phyloP scores from a whole-genome alignment of 768 basidiomycete genomes.

The Russula sp. region DNA sequence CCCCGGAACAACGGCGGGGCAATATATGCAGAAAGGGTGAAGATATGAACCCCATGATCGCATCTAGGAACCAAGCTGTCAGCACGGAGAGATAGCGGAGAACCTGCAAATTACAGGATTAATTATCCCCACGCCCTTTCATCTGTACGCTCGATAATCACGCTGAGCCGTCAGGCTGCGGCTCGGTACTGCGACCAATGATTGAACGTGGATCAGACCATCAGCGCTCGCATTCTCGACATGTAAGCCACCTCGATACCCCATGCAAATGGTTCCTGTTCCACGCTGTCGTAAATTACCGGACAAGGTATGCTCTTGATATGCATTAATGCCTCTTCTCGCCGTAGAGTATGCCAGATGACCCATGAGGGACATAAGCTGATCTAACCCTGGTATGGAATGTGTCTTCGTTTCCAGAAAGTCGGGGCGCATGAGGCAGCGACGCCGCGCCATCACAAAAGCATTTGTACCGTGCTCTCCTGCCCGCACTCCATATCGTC shows the following conservation, averaged over 20 bases:
- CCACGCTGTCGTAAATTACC: neutral
- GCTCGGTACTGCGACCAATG: neutral
- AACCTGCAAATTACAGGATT: neutral
- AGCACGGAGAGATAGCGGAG: neutral
- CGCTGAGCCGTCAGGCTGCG: neutral
- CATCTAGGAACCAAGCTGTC: neutral
- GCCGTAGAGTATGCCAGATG: neutral
- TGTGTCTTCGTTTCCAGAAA: neutral
- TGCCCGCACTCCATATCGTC: neutral
- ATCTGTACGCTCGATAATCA: neutral
- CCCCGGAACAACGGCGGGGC: neutral
- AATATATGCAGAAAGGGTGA: neutral
- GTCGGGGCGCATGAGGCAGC: neutral
- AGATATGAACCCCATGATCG: neutral
- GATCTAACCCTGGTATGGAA: slow-evolving; percentile 1
- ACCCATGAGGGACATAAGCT: neutral
- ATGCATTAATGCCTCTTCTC: neutral
- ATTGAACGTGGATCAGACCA: neutral
- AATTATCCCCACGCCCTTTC: neutral
- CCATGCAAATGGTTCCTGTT: neutral
- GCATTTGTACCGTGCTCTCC: neutral
- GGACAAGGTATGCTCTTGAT: neutral
- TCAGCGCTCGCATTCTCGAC: neutral
- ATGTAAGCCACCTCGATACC: neutral
- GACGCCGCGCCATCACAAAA: neutral